These are phyloP conservation scores for Verbascum thapsus DNA, from an alignment of 257 asterid species.

Conservation along the genomic window DNA sequence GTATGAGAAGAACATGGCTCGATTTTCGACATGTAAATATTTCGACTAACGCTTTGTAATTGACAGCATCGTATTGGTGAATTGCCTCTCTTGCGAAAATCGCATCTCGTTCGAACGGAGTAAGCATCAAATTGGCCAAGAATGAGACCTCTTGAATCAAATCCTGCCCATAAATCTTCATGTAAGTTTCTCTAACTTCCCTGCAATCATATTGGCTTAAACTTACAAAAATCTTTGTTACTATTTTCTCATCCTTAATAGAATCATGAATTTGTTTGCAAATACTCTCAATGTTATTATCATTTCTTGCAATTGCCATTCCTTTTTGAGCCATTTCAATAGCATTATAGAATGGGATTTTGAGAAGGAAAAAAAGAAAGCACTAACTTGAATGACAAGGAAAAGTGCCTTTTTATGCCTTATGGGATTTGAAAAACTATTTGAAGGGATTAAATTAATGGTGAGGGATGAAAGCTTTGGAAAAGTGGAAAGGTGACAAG, in stretches of 20 bases:
- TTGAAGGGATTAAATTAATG: conserved; percentile 21
- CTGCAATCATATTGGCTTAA: conserved; percentile 44
- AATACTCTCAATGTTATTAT: conserved; percentile 32
- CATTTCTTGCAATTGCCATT: conserved; percentile 37
- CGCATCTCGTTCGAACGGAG: conserved; percentile 65
- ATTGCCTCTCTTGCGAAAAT: conserved; percentile 58
- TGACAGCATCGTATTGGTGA: conserved; percentile 14
- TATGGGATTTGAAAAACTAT: neutral
- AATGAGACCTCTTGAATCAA: conserved; percentile 28
- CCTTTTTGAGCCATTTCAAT: conserved; percentile 26
- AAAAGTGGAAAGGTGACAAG: conserved; percentile 30
- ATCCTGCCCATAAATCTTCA: conserved; percentile 49
- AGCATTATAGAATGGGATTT: conserved; percentile 11
- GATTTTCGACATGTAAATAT: conserved; percentile 66
- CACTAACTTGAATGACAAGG: conserved; percentile 32
- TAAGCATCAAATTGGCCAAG: conserved; percentile 40
- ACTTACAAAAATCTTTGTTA: conserved; percentile 30
- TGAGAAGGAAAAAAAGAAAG: neutral
- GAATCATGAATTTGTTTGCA: conserved; percentile 53
- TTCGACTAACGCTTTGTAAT: conserved; percentile 53
- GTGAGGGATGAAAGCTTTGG: conserved; percentile 20
- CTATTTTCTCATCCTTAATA: conserved; percentile 10
- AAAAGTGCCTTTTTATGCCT: conserved; percentile 13
- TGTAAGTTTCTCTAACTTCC: conserved; percentile 44
- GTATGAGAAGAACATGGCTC: conserved; percentile 67